Conservation (phyloP, 331 rosid species). For the Malus hybrid region DNA sequence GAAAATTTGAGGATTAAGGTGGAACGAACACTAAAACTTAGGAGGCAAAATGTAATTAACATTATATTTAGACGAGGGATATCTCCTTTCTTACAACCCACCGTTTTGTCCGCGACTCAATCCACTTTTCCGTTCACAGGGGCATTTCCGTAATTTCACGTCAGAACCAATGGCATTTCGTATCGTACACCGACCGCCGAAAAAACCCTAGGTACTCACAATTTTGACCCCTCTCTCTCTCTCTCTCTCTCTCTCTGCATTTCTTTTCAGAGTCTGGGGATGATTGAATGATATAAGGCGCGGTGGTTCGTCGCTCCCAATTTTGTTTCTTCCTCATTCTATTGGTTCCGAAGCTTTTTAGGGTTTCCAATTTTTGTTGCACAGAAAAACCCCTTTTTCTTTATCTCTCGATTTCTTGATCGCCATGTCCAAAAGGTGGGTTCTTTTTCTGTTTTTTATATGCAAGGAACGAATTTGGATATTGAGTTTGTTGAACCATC, state of each 20-base stretch:
- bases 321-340: background rate
- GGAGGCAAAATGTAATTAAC: too few species aligned
- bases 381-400: background rate
- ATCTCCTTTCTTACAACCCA: background rate
- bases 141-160: background rate
- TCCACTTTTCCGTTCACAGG: background rate
- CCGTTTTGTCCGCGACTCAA: conserved; percentile 2
- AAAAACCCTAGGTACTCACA: conserved; percentile 13
- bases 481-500: background rate
- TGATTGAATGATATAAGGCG: conserved; percentile 4
- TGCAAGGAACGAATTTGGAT: background rate
- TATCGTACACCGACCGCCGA: conserved; percentile 9
- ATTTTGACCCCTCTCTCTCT: background rate
- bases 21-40: too few species aligned
- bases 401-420: conserved; percentile 12
- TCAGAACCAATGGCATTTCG: background rate
- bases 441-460: background rate
- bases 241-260: background rate
- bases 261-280: background rate
- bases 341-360: background rate
- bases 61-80: rapidly evolving
- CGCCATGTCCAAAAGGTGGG: conserved; percentile 81
- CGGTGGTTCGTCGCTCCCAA: conserved; percentile 10
- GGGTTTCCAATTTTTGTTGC: background rate
- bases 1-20: too few species aligned